These are phyloP conservation scores for Kodamaea arcana DNA, from an alignment of 1,139 yeast species.

Conservation along the genomic window DNA sequence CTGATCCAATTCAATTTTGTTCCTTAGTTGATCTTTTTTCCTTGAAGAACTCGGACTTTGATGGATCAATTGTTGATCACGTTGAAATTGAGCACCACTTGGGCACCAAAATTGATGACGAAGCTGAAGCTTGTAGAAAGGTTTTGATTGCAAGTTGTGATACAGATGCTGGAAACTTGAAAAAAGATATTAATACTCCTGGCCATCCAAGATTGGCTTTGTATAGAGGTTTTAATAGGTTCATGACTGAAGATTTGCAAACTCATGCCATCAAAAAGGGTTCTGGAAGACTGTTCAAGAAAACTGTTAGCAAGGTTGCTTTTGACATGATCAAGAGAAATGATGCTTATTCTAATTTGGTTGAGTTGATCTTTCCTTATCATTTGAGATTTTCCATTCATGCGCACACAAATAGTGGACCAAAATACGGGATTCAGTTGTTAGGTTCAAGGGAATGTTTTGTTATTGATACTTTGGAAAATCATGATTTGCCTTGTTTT, in stretches of 20 bases:
- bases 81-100: slow-evolving; percentile 29
- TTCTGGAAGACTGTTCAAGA: slow-evolving; percentile 49
- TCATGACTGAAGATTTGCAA: slow-evolving; percentile 56
- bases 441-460: slow-evolving; percentile 42
- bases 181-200: slow-evolving; percentile 32
- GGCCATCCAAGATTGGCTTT: slow-evolving; percentile 50
- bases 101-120: slow-evolving; percentile 30
- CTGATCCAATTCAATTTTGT: slow-evolving; percentile 28
- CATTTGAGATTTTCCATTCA: slow-evolving; percentile 58
- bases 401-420: slow-evolving; percentile 56
- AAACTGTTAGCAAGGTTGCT: slow-evolving; percentile 49
- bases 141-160: slow-evolving; percentile 37
- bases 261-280: slow-evolving; percentile 34
- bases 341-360: slow-evolving; percentile 62
- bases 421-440: slow-evolving; percentile 53
- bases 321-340: slow-evolving; percentile 63
- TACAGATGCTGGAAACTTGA: slow-evolving; percentile 35
- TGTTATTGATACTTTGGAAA: slow-evolving; percentile 29
- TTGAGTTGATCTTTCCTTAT: slow-evolving; percentile 56
- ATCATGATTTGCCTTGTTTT: slow-evolving; percentile 23
- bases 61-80: slow-evolving; percentile 16
- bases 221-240: slow-evolving; percentile 55
- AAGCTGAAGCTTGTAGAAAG: slow-evolving; percentile 36
- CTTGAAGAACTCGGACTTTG: slow-evolving; percentile 17
- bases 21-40: slow-evolving; percentile 36